Base-by-base conservation (phyloP, 805 yeast genomes). In the Candida golubevii region DNA sequence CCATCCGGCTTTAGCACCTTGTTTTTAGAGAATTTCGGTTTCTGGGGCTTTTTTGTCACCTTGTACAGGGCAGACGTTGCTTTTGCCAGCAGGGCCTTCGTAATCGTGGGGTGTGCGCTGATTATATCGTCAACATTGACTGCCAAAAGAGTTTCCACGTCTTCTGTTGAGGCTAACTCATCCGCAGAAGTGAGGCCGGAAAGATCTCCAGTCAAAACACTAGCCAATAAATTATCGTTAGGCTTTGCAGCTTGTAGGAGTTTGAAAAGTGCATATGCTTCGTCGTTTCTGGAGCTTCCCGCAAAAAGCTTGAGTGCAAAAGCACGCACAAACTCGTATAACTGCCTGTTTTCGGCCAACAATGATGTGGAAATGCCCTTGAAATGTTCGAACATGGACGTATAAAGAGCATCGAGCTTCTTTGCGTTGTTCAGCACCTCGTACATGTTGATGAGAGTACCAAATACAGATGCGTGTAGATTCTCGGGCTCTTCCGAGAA, bases 111-210 rank as follows among this genome's bases (percentile, higher is more conserved):
- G 18, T 44, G 33, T 33, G 40, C 18, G 33, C 47, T 26, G 9
- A 56, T 47, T 33, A 67, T 56, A 2, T 50, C 44, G 23, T 67
- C 56, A 32, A 68, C 49, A 35, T 60, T 58, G 4, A 63, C 56
- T n/a, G 50, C 39, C 50, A 71, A 56, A 40, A 71, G 58, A n/a
- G 61, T 61, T 8, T 68, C 69, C 33, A 66, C 53, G 33, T 52
- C 51, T 6, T 44, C 41, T 31, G 38, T 10, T n/a, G 61, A 48
- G 1, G 49, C 48, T 37, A 60, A 51, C n/a, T 45, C 44, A 11
- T 54, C 56, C 23, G 56, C 48, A 10, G 55, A 49, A 29, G 50
- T 33, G 41, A 65, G 59, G 12, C 38, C 46, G 13, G 53, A 51
- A n/a, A 49, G 38, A 6, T 56, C 45, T 12, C 58, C 50, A 14